Evolutionary conservation across 257 asterid genomes (phyloP).

Genomic region (Plantago major): DNA sequence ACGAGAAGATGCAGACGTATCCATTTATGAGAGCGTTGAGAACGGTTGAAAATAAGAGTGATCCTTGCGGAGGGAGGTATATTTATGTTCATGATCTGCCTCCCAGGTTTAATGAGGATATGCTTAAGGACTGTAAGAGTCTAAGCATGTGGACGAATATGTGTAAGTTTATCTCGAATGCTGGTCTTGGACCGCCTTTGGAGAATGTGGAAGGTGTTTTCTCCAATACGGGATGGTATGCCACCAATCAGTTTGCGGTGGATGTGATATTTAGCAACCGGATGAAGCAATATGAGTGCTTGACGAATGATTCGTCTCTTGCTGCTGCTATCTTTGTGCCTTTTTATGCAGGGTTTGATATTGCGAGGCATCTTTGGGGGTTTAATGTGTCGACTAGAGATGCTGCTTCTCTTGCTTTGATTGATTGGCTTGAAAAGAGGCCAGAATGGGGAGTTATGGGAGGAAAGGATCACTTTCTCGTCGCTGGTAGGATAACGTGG

Average conservation of each 20-base stretch:
- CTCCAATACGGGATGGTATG: conserved; percentile 55
- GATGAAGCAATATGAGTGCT: conserved; percentile 54
- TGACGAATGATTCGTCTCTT: conserved; percentile 54
- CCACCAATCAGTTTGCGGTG: conserved; percentile 53
- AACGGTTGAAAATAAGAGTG: conserved; percentile 65
- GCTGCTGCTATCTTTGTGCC: conserved; percentile 62
- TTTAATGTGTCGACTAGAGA: conserved; percentile 57
- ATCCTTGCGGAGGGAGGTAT: conserved; percentile 68
- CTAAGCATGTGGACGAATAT: conserved; percentile 55
- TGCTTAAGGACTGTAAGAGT: conserved; percentile 45
- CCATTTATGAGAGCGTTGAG: conserved; percentile 70
- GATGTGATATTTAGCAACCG: conserved; percentile 48
- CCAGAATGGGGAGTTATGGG: conserved; percentile 87
- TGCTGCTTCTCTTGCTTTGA: conserved; percentile 71
- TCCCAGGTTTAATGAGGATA: conserved; percentile 46
- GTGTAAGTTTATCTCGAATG: conserved; percentile 50
- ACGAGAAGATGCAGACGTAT: conserved; percentile 27
- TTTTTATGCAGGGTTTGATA: conserved; percentile 78
- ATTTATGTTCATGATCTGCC: conserved; percentile 51
- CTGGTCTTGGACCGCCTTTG: conserved; percentile 53
- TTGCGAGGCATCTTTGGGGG: conserved; percentile 85
- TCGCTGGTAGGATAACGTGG: conserved; percentile 92
- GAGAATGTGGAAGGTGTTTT: conserved; percentile 49
- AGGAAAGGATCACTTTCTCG: conserved; percentile 87
- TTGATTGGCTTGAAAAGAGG: conserved; percentile 65